These are phyloP conservation scores for Neurospora sp. DNA, from an alignment of 495 filamentous ascomycete species.

Conservation along the genomic window DNA sequence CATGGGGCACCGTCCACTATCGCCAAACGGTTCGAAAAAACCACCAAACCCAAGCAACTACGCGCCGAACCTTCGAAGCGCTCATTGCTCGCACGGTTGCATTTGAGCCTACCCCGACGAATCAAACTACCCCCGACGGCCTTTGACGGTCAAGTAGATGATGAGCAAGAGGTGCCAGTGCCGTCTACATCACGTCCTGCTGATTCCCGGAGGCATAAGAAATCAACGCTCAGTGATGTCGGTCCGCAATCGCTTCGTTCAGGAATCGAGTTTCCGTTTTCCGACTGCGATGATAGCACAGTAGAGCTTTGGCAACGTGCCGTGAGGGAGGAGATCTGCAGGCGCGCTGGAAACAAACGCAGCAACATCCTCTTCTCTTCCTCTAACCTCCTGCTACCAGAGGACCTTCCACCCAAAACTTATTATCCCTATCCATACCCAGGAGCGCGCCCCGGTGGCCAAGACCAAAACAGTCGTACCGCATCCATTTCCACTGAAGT, in stretches of 20 bases:
- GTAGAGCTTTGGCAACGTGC: conserved; percentile 14
- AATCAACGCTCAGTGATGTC: neutral
- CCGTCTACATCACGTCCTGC: neutral
- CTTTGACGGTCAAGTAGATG: conserved; percentile 8
- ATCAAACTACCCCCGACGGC: conserved; percentile 13
- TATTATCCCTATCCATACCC: neutral
- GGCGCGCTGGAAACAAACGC: conserved; percentile 4
- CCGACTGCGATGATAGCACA: conserved; percentile 8
- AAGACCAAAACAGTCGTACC: neutral
- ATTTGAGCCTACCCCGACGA: conserved; percentile 21
- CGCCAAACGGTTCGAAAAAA: conserved; percentile 24
- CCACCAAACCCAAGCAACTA: conserved; percentile 9
- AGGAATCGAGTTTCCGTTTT: neutral
- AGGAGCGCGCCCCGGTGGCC: neutral
- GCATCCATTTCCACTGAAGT: neutral
- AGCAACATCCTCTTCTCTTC: conserved; percentile 2
- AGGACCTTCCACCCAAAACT: neutral
- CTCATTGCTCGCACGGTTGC: conserved; percentile 26
- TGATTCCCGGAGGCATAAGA: neutral
- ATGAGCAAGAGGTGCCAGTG: neutral
- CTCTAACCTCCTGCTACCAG: neutral
- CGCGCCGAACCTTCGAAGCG: conserved; percentile 6
- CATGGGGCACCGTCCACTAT: conserved; percentile 17
- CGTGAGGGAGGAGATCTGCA: conserved; percentile 17
- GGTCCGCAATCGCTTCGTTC: neutral